Evolutionary conservation across 371 early-diverging fungal species (phyloP).

Genomic region (Circinella minor): DNA sequence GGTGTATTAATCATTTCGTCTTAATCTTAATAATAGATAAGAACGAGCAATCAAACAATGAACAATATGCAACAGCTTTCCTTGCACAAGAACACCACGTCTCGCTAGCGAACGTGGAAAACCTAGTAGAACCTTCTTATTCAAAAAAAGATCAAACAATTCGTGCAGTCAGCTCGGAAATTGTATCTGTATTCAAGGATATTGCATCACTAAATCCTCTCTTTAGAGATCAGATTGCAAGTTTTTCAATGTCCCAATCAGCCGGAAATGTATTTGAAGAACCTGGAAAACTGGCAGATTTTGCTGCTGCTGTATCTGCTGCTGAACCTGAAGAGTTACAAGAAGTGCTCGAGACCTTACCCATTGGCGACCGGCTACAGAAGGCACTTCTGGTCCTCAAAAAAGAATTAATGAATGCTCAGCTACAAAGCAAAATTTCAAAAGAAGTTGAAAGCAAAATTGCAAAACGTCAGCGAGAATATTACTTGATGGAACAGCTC

Average conservation of each 20-base stretch:
- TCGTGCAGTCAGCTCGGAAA: constrained; percentile 92
- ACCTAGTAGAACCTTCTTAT: constrained; percentile 82
- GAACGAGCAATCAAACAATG: not conserved
- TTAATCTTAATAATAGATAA: not conserved
- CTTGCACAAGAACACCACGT: constrained; percentile 74
- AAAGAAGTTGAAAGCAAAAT: constrained; percentile 97
- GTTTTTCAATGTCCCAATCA: constrained; percentile 92
- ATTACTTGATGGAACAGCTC: constrained; percentile 97
- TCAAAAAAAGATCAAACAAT: constrained; percentile 82
- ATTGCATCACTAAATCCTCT: constrained; percentile 91
- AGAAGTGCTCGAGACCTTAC: constrained; percentile 86
- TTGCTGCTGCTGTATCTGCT: constrained; percentile 92
- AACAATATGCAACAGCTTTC: constrained; percentile 53
- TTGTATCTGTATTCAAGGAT: constrained; percentile 93
- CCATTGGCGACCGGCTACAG: constrained; percentile 91
- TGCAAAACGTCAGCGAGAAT: constrained; percentile 93
- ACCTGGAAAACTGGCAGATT: constrained; percentile 94
- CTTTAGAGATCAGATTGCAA: constrained; percentile 95
- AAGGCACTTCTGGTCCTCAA: constrained; percentile 91
- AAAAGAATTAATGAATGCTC: constrained; percentile 95
- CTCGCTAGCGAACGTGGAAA: constrained; percentile 85
- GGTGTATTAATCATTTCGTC: no score
- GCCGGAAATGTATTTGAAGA: constrained; percentile 95
- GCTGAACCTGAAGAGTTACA: constrained; percentile 93
- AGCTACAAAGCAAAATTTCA: constrained; percentile 93